Evolutionary conservation across 495 filamentous ascomycete genomes (phyloP).

Genomic region (Tuber aestivum): DNA sequence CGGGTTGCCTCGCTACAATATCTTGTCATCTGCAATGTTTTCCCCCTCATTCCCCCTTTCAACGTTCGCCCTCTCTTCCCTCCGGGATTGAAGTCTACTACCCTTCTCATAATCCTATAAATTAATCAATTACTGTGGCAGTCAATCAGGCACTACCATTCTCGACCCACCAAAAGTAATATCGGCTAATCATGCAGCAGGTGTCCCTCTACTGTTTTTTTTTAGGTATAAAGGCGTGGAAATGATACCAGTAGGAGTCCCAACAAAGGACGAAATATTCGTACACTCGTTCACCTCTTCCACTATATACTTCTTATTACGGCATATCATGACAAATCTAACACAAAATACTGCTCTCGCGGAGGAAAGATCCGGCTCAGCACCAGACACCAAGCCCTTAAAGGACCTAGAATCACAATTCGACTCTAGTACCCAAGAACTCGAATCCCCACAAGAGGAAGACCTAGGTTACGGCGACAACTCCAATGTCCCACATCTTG

Average conservation of each 20-base stretch:
- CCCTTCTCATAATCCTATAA: too few relatives aligned
- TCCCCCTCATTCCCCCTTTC: too few relatives aligned
- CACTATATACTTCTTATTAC: neutral
- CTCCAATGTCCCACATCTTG: conserved; percentile 42
- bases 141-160: too few relatives aligned
- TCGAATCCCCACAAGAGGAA: neutral
- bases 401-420: neutral
- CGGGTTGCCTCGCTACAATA: too few relatives aligned
- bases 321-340: neutral
- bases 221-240: neutral
- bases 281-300: neutral
- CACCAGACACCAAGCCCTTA: neutral
- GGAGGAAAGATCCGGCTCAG: neutral
- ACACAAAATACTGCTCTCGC: neutral
- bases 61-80: too few relatives aligned
- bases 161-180: too few relatives aligned
- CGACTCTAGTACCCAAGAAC: neutral
- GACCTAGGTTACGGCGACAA: conserved; percentile 24
- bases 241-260: neutral
- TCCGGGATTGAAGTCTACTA: too few relatives aligned
- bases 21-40: too few relatives aligned
- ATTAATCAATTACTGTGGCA: too few relatives aligned
- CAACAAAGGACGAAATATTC: neutral
- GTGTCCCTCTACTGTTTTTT: neutral
- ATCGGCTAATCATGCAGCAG: neutral